Base-by-base conservation (phyloP, 1,284 basidiomycete genomes). In the Xerocomus amazonicus region DNA sequence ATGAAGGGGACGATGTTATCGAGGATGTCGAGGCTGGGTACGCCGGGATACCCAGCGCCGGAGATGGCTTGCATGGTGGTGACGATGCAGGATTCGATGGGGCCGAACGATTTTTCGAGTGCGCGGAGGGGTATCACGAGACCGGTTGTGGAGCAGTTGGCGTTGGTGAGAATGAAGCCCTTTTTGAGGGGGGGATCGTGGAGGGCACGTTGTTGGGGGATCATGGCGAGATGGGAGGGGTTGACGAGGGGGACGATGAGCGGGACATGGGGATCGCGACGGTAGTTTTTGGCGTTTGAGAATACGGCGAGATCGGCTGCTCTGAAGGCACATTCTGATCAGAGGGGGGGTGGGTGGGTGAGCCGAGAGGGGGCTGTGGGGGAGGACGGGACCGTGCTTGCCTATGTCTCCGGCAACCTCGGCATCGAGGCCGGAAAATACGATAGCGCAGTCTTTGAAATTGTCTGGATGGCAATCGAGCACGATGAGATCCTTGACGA, bases 11-110 rank as follows among this genome's bases (percentile, higher is more conserved):
- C 89, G 66, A 99, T 79, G 72, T 99, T 99, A 75, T 98, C 97
- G 58, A 97, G 66, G 65, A 98, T 93, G 71, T 99, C 97, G 51
- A 99, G 78, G 48, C 81, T 81, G 36, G 92, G 75, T 1, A 98
- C 86, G 46, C 97, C 97, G 2, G 97, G 97, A 74, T 99, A 99
- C 27, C 97, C 97, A 0, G 84, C 93, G 39, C 97, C 97, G 0
- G 92, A 95, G 71, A 99, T 96, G 53, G 97, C 97, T 72, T 99
- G 97, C 79, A 99, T 84, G 2, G 97, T 99, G 19, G 92, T 96
- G 65, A 95, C 87, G 63, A 97, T 75, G 59, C 93, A 83, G 10
- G 84, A 83, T 61, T 97, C 92, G 60, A 99, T 76, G 13, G 95
- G 93, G 2, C 97, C 97, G 58, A 99, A 99, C 0, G 87, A 79